Percentiles rank a stretch among this genome's conserved stretches.
Conservation (phyloP, 73 alveolate genomes). For the Stentor roeselii region DNA sequence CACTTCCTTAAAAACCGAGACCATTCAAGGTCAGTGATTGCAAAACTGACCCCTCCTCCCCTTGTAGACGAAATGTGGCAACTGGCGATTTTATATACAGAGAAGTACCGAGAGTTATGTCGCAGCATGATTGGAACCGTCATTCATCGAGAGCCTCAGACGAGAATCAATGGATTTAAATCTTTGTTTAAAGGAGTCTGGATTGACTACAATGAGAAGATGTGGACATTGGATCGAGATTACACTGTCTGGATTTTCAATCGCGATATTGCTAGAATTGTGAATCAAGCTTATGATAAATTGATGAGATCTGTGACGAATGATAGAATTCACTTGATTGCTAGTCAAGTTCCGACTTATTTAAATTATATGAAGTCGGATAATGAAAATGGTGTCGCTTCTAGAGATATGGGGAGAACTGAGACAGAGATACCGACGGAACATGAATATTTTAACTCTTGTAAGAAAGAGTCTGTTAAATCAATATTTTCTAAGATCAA, state of each 20-base stretch:
- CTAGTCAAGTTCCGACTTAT: background rate
- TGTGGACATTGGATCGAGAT: background rate
- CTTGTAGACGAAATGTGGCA: background rate
- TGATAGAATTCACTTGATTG: background rate
- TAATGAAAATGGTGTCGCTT: too few species aligned
- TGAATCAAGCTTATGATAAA: too few species aligned
- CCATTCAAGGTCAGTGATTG: background rate
- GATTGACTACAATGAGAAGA: background rate
- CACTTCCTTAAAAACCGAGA: too few species aligned
- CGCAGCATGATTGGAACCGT: background rate
- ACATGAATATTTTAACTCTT: background rate
- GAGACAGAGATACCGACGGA: background rate
- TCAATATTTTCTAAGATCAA: background rate
- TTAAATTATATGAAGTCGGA: too few species aligned
- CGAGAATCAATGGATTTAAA: too few species aligned
- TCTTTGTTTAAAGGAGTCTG: background rate
- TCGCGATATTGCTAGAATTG: background rate
- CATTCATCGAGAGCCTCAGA: background rate
- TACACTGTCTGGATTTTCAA: background rate
- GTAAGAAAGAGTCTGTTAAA: background rate
- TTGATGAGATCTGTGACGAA: slow-evolving; percentile 6
- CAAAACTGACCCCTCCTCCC: background rate
- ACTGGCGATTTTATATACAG: background rate
- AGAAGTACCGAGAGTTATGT: background rate
- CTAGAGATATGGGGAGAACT: background rate